Evolutionary conservation across 2,329 filamentous ascomycete genomes (phyloP), one percentile per base, ranked within the genome.

Genomic region (Hymenotorrendiella dingleyae): DNA sequence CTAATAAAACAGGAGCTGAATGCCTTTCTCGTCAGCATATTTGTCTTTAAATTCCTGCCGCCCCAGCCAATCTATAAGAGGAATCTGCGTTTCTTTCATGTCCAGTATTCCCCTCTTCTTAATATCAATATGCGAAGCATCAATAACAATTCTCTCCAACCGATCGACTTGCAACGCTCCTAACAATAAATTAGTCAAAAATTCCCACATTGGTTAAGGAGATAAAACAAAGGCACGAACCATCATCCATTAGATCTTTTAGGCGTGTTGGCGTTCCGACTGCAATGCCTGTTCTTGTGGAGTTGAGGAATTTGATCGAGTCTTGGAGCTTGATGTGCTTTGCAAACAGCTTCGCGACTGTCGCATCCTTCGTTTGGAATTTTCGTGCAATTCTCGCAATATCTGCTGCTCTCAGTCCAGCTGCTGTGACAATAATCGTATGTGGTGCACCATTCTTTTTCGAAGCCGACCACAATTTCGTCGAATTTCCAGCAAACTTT

Each of bases 271-370:
- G 91, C 4, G 93, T 98, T 3, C 93, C 93, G 11, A 96, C 87
- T 3, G 85, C 90, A 50, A 97, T 86, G 21, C 88, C 87, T 10
- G 89, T 86, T 48, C 82, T 82, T 53, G 67, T 71, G 41, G 67
- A 73, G 57, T 84, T 74, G 30, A 94, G 78, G 60, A 85, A 86
- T 46, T 83, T 73, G 40, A 90, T 79, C 24, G 90, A 86, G 56
- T 97, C 91, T 40, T 86, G 78, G 9, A 98, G 67, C 67, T 98
- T 98, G 70, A 98, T 94, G 64, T 98, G 93, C 65, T 98, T 98
- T 23, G 93, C 91, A 64, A 98, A 98, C 61, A 98, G 71, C 64
- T 98, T 98, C 2, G 86, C 85, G 2, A 98, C 82, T 34, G 78
- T 75, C 37, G 76, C 80, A 7, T 87, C 80, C 62, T 93, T 88